Evolutionary conservation across 345 rosid genomes (phyloP).

Genomic region (Lumnitzera racemosa): DNA sequence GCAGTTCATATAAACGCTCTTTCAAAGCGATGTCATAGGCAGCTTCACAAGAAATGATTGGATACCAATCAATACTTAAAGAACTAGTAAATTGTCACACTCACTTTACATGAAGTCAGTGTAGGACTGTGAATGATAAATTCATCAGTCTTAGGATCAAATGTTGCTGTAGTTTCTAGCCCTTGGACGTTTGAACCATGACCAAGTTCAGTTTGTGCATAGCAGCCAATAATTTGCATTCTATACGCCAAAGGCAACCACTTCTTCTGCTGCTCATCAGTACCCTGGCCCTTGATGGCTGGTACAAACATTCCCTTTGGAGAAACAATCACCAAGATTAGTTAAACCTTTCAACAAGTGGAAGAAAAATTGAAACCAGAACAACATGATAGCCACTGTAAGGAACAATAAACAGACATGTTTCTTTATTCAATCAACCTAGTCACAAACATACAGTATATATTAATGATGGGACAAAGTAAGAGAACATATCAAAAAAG

Average conservation of each 20-base stretch:
- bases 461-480: no score
- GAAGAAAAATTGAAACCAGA: background rate
- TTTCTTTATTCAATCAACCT: no score
- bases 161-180: constrained; percentile 95
- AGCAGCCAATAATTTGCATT: constrained; percentile 98
- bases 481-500: background rate
- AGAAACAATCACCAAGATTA: constrained; percentile 9
- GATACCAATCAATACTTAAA: background rate
- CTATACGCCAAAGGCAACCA: constrained; percentile 86
- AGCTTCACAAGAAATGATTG: no score
- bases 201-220: constrained; percentile 99
- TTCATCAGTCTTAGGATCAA: constrained; percentile 89
- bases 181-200: constrained; percentile 99
- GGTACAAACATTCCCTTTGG: constrained; percentile 92
- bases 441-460: no score
- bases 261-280: constrained; percentile 88
- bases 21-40: no score
- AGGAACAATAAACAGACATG: no score
- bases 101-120: constrained; percentile 84
- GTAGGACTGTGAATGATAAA: constrained; percentile 88
- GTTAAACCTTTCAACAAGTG: background rate
- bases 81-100: constrained; percentile 10
- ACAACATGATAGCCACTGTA: background rate
- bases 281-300: constrained; percentile 93
- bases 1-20: no score